Conservation (phyloP, 768 basidiomycete genomes). For the Clitopilus passeckerianus region DNA sequence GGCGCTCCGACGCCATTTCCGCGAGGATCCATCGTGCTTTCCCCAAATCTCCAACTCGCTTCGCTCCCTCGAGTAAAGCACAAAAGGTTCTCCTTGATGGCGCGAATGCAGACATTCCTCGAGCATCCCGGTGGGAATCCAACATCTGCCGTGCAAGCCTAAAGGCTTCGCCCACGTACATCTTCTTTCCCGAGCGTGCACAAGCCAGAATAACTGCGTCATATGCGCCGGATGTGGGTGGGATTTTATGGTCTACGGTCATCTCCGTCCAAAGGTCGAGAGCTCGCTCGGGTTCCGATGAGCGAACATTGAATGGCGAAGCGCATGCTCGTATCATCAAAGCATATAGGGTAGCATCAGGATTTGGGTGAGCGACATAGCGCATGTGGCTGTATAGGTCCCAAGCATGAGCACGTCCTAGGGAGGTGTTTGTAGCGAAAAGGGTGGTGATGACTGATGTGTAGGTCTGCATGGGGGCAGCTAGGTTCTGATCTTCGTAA, state of each 20-base stretch:
- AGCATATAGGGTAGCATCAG: conserved; percentile 59
- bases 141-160: conserved; percentile 85
- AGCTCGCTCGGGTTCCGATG: conserved; percentile 86
- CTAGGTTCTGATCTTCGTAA: conserved; percentile 60
- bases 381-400: conserved; percentile 95
- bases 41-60: conserved; percentile 77
- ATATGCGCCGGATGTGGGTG: conserved; percentile 67
- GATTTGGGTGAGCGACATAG: conserved; percentile 84
- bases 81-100: conserved; percentile 71
- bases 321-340: conserved; percentile 89
- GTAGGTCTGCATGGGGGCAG: conserved; percentile 75
- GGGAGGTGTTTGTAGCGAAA: conserved; percentile 32
- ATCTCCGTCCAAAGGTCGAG: conserved; percentile 93
- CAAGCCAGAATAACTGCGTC: conserved; percentile 82
- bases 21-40: conserved; percentile 88
- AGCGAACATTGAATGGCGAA: conserved; percentile 33
- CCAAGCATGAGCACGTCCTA: conserved; percentile 76
- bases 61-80: conserved; percentile 87
- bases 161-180: conserved; percentile 78
- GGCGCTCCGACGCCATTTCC: conserved; percentile 57
- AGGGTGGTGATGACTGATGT: conserved; percentile 59
- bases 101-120: conserved; percentile 44
- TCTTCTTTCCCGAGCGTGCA: conserved; percentile 54
- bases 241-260: conserved; percentile 63
- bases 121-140: conserved; percentile 66